phyloP scores from a whole-genome alignment of 2,329 filamentous ascomycete genomes.

The Pyrenochaeta sp. region DNA sequence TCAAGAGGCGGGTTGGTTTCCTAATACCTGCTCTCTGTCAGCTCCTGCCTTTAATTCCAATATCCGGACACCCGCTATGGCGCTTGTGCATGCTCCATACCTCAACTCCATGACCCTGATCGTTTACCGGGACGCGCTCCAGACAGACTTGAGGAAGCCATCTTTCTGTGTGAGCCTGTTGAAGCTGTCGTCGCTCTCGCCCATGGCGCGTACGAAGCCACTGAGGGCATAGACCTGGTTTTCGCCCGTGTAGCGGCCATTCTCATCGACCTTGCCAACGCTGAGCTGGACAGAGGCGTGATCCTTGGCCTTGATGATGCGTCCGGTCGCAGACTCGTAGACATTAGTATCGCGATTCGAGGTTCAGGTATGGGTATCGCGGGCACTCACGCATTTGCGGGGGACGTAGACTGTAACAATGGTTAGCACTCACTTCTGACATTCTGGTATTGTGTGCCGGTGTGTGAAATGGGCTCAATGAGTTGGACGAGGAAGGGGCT shows the following conservation, averaged over 20 bases:
- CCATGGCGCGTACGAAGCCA: slow-evolving; percentile 97
- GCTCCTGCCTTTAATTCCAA: slow-evolving; percentile 3
- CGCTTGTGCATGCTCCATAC: slow-evolving; percentile 19
- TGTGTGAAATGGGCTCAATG: slow-evolving; percentile 1
- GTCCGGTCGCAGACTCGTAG: slow-evolving; percentile 62
- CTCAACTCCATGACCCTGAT: slow-evolving; percentile 43
- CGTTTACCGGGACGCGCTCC: slow-evolving; percentile 74
- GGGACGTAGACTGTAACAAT: slow-evolving; percentile 38
- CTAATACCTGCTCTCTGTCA: slow-evolving; percentile 39
- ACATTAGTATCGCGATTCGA: slow-evolving; percentile 29
- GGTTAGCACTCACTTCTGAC: slow-evolving; percentile 22
- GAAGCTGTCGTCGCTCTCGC: slow-evolving; percentile 95
- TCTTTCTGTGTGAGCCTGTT: slow-evolving; percentile 97
- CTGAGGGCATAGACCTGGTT: slow-evolving; percentile 97
- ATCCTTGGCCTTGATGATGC: slow-evolving; percentile 99
- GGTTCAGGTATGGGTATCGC: slow-evolving; percentile 7
- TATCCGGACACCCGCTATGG: neutral
- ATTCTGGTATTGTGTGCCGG: slow-evolving; percentile 67
- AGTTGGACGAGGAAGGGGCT: neutral
- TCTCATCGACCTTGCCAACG: slow-evolving; percentile 98
- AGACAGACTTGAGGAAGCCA: slow-evolving; percentile 96
- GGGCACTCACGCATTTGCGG: slow-evolving; percentile 53
- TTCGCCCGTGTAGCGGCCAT: slow-evolving; percentile 95
- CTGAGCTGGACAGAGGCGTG: slow-evolving; percentile 98
- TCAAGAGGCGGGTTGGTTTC: slow-evolving; percentile 36